Base-by-base conservation (phyloP, 2,329 filamentous ascomycete species). In the Sarocladium oryzae region DNA sequence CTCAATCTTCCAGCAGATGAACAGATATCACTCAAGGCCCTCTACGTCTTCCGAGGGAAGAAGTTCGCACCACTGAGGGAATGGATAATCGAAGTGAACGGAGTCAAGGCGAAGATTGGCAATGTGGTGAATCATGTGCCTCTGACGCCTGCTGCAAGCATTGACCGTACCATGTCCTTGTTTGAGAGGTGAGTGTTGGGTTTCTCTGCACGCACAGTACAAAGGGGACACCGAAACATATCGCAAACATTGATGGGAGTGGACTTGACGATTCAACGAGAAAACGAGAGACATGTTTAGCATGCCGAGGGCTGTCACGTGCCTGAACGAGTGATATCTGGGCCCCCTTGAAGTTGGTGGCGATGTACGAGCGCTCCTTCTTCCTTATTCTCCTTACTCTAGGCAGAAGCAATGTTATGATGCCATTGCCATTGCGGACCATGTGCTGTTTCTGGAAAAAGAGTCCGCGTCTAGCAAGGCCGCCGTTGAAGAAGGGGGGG, bases 41-140 rank as follows among this genome's bases (percentile, higher is more conserved):
- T 65, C 7, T 49, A 55, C 16, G 40, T 64, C 1, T 63, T 66
- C 30, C 53, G 52, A 24, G 28, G 57, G 6, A 23, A 55, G 26
- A 57, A 56, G 32, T 66, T 62, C 41, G 52, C 51, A 11, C 60
- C 55, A 2, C 59, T 79, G 10, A 60, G 56, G 9, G 61, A 60
- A 0, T 74, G 83, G 57, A 60, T 62, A 2, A 69, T 90, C 36
- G 65, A 56, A 1, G 81, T 89, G 45, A 67, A 75, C 7, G 78
- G 76, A 8, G 68, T 92, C 56, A 91, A 90, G 67, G 77, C 75
- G 30, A 91, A 90, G 69, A 82, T 90, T 61, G 87, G 87, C 5
- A 91, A 90, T 60, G 68, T 75, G 15, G 78, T 91, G 16, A 79
- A 73, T 8, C 72, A 74, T 51, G 61, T 83, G 4, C 56, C 65